A percentile compares a stretch with the other conserved stretches of the same genome.
These are phyloP conservation scores for Carex kokanica DNA, from an alignment of 176 grass and related monocot species.

Conservation along the genomic window DNA sequence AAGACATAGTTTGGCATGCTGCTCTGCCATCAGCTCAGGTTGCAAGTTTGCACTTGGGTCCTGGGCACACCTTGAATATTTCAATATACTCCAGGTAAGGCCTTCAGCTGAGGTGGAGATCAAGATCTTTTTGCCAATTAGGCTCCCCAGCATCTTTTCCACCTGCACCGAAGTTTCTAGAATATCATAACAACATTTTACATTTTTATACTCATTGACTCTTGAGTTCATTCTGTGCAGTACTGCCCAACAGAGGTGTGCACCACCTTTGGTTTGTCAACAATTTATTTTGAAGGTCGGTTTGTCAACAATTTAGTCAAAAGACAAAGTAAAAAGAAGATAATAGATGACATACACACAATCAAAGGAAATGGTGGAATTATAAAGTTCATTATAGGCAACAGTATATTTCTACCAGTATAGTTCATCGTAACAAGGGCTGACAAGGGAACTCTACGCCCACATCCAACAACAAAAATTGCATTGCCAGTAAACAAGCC, in stretches of 20 bases:
- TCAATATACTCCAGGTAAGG: conserved; percentile 61
- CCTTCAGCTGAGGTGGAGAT: conserved; percentile 41
- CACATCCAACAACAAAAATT: neutral
- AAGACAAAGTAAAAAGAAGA: neutral
- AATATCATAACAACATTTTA: conserved; percentile 20
- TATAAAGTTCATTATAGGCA: neutral
- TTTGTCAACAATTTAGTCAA: neutral
- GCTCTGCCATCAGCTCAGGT: conserved; percentile 42
- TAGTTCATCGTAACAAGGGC: neutral
- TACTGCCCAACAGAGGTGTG: neutral
- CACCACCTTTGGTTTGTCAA: neutral
- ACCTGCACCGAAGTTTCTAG: conserved; percentile 36
- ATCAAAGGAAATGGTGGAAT: neutral
- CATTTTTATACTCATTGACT: neutral
- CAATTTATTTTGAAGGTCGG: neutral
- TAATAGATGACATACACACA: neutral
- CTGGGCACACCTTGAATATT: conserved; percentile 34
- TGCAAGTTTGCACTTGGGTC: conserved; percentile 25
- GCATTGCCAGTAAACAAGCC: neutral
- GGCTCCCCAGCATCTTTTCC: conserved; percentile 38
- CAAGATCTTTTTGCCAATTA: conserved; percentile 45
- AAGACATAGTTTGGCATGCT: conserved; percentile 49
- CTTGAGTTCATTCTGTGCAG: neutral
- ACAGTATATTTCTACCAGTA: neutral
- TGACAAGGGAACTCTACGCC: neutral